Evolutionary conservation across 176 grass and related monocot genomes (phyloP), one percentile per base, ranked within the genome.

Genomic region (Eleusine coracana): DNA sequence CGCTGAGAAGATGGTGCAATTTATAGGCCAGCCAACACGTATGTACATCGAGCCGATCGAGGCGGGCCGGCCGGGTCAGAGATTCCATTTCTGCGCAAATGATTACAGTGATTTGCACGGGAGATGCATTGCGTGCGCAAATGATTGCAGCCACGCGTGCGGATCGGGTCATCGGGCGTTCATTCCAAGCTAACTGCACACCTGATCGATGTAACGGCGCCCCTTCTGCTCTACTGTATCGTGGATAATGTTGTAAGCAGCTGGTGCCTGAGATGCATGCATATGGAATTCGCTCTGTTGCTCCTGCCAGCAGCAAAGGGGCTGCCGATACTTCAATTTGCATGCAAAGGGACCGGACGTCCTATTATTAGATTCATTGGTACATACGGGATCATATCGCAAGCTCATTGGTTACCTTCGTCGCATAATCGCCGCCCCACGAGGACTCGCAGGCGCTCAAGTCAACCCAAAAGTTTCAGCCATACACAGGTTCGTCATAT

Each of bases 241-340:
- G 10, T 46, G 76, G 76, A 73, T 80, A 80, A 52, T 69, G 48
- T 10, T 49, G 16, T 4, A 49, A 56, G 1, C 3, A 56, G 1
- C 15, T 13, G 17, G 15, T 20, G 17, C 54, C 5, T 21, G 54
- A 74, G 27, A 4, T 42, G 48, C 59, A 20, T 58, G 76, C 28
- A n/a, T 69, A 51, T 14, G 34, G 21, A 59, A 56, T 59, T 59
- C 21, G 20, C 18, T 38, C 4, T 61, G 16, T 79, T 72, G 67
- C 76, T 70, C 15, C 17, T 15, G 50, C 45, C 17, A 76, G 6
- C 87, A 81, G 82, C 65, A 85, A 89, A 85, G 82, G 9, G 51
- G 20, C 25, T 23, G 44, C 18, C 37, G 42, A 76, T 15, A 58
- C 87, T 72, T 80, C 8, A 14, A 14, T 73, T 75, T 59, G 83